phyloP scores from a whole-genome alignment of 2,329 filamentous ascomycete genomes.

The Cladosporium colombiae region DNA sequence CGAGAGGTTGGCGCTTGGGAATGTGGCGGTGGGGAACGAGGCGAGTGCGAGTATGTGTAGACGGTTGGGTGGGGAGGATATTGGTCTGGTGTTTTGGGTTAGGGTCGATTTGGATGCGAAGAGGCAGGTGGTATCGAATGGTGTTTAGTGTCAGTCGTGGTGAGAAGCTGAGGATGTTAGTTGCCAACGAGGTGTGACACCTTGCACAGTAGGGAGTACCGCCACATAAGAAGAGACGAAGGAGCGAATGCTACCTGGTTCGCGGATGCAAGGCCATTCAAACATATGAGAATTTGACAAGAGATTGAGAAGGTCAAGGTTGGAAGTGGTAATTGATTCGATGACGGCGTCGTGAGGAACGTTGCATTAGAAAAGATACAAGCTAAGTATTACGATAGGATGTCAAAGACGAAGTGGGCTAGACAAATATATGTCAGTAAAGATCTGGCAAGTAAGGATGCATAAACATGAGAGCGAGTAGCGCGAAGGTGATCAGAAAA shows the following conservation, averaged over 20 bases:
- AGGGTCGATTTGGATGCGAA: conserved; percentile 42
- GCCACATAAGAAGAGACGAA: not conserved
- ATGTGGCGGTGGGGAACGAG: conserved; percentile 63
- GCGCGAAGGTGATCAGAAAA: conserved; percentile 57
- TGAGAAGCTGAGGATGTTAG: not conserved
- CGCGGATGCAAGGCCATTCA: not conserved
- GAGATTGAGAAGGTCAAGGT: not conserved
- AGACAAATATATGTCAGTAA: conserved; percentile 11
- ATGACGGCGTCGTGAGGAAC: not conserved
- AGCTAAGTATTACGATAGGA: not conserved
- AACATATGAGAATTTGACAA: not conserved
- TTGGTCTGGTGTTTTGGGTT: conserved; percentile 62
- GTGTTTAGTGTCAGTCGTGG: not conserved
- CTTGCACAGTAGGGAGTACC: not conserved
- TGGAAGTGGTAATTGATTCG: not conserved
- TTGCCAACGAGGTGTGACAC: not conserved
- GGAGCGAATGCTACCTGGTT: not conserved
- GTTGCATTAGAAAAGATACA: not conserved
- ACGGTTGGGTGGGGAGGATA: conserved; percentile 58
- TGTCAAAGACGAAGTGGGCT: not conserved
- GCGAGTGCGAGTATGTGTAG: conserved; percentile 64
- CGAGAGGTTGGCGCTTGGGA: conserved; percentile 61
- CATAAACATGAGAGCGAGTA: not conserved
- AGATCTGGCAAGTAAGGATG: not conserved
- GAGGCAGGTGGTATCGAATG: not conserved